Evolutionary conservation across 2,329 filamentous ascomycete genomes (phyloP).

Genomic region (Xylariales sp.): DNA sequence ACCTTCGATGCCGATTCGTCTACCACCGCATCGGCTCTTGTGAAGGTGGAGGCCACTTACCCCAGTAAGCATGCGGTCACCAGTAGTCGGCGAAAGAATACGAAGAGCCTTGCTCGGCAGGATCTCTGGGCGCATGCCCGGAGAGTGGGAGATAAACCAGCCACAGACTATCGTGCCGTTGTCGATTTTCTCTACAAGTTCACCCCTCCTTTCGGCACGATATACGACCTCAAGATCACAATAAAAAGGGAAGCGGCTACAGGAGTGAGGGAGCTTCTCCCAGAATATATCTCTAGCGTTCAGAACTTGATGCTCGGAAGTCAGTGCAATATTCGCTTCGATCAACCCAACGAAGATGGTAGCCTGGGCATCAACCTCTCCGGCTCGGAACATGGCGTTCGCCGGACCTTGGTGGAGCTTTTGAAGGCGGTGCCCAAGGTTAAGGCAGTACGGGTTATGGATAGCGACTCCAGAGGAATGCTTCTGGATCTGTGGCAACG

Average conservation of each 20-base stretch:
- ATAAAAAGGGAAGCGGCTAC: conserved; percentile 18
- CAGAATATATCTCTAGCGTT: conserved; percentile 17
- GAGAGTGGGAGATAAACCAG: conserved; percentile 7
- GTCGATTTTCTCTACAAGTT: conserved; percentile 19
- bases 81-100: conserved; percentile 16
- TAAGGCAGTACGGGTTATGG: conserved; percentile 17
- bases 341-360: conserved; percentile 11
- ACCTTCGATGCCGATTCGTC: neutral
- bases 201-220: conserved; percentile 16
- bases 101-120: conserved; percentile 14
- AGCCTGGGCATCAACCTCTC: conserved; percentile 18
- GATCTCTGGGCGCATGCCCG: conserved; percentile 10
- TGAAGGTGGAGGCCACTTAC: conserved; percentile 10
- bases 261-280: conserved; percentile 15
- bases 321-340: conserved; percentile 17
- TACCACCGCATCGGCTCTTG: conserved; percentile 10
- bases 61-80: conserved; percentile 8
- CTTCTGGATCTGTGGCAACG: conserved; percentile 12
- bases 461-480: conserved; percentile 12
- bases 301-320: conserved; percentile 17
- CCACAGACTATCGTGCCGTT: conserved; percentile 13
- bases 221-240: conserved; percentile 20
- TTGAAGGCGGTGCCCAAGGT: conserved; percentile 17
- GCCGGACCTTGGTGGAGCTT: conserved; percentile 19
- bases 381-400: conserved; percentile 19